Evolutionary conservation across 371 early-diverging fungal genomes (phyloP).

Genomic region (Zychaea mexicana): DNA sequence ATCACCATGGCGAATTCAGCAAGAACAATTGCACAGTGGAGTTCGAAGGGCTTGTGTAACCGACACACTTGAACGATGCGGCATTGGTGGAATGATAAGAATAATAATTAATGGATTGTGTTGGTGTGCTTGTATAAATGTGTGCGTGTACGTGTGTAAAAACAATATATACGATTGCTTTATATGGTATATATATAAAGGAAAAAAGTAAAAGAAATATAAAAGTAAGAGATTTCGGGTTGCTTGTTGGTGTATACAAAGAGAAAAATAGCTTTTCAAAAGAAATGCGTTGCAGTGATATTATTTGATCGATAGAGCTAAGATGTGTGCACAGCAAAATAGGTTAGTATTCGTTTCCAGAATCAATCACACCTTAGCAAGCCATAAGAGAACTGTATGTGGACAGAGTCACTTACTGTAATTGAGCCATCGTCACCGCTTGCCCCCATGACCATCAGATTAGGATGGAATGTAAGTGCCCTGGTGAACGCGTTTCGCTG

Average conservation of each 20-base stretch:
- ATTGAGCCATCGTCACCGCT: conserved; percentile 55
- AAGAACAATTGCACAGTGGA: neutral
- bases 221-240: too few relatives aligned
- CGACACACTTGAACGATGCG: too few relatives aligned
- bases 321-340: neutral
- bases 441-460: conserved; percentile 58
- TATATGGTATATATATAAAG: neutral
- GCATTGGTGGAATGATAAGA: too few relatives aligned
- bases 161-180: neutral
- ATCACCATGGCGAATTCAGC: neutral
- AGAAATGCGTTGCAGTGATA: neutral
- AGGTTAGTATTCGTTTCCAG: too few relatives aligned
- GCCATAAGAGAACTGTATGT: too few relatives aligned
- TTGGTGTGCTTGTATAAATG: neutral
- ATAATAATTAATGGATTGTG: too few relatives aligned
- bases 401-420: conserved; percentile 40
- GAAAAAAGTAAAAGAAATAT: neutral
- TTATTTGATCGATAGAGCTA: conserved; percentile 3
- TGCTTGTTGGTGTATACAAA: too few relatives aligned
- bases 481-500: conserved; percentile 52
- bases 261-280: too few relatives aligned
- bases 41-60: neutral
- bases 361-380: too few relatives aligned
- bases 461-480: conserved; percentile 57
- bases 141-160: neutral